Evolutionary conservation across 345 rosid genomes (phyloP).

Genomic region (Bruguiera gymnorhiza): DNA sequence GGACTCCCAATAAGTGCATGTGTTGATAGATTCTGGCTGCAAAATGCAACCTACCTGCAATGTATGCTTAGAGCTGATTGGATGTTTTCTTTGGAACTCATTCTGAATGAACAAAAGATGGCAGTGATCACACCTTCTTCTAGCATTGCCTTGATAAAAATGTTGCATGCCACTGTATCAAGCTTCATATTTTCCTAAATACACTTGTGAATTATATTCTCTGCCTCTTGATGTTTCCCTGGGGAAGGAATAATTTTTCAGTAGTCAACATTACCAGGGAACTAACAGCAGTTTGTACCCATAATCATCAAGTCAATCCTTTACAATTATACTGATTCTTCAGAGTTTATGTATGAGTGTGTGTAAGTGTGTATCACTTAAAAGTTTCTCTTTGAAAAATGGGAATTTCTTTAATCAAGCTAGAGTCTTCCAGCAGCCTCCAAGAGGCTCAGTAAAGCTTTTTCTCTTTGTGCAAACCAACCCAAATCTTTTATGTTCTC

Average conservation of each 20-base stretch:
- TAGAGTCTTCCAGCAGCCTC: too few relatives aligned
- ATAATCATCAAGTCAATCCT: too few relatives aligned
- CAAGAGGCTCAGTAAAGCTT: too few relatives aligned
- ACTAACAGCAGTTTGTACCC: neutral
- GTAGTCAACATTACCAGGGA: constrained; percentile 4
- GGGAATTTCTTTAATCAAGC: too few relatives aligned
- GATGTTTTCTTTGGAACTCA: constrained; percentile 13
- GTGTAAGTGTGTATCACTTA: too few relatives aligned
- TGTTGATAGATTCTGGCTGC: constrained; percentile 60
- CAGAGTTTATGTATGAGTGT: too few relatives aligned
- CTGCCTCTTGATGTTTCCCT: constrained; percentile 76
- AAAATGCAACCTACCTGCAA: constrained; percentile 59
- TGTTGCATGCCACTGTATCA: constrained; percentile 76
- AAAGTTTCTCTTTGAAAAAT: too few relatives aligned
- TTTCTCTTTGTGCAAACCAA: too few relatives aligned
- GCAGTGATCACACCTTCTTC: constrained; percentile 56
- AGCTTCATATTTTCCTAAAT: constrained; percentile 46
- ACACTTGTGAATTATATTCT: constrained; percentile 42
- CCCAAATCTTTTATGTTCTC: too few relatives aligned
- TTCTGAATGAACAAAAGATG: constrained; percentile 7
- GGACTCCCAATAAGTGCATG: constrained; percentile 52
- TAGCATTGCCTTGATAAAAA: constrained; percentile 80
- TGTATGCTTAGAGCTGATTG: constrained; percentile 17
- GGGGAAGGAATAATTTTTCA: constrained; percentile 17
- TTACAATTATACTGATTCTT: too few relatives aligned